Conservation (phyloP, 805 yeast species). For the Lipomyces sp. region DNA sequence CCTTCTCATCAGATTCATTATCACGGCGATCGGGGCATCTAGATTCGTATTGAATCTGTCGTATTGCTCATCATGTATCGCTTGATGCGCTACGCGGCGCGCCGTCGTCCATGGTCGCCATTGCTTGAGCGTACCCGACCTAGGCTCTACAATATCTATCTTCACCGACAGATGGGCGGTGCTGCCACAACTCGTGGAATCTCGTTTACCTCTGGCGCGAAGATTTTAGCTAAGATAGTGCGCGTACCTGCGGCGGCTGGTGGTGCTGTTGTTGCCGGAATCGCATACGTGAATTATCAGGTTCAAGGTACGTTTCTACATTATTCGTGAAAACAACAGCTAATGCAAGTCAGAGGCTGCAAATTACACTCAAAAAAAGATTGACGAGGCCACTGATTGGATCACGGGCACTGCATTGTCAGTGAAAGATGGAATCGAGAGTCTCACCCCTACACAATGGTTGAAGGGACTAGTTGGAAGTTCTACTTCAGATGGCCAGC, state of each 20-base stretch:
- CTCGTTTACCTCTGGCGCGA: conserved; percentile 34
- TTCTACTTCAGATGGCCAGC: neutral
- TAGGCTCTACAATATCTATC: neutral
- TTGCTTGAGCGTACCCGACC: conserved; percentile 6
- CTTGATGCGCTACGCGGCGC: conserved; percentile 10
- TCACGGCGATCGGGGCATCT: neutral
- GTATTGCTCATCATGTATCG: conserved; percentile 11
- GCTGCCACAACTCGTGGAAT: conserved; percentile 13
- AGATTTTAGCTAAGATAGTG: conserved; percentile 40
- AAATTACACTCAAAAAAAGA: conserved; percentile 66
- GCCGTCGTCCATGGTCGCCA: conserved; percentile 4
- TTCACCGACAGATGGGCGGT: neutral
- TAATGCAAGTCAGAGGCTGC: conserved; percentile 62
- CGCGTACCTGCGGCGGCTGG: conserved; percentile 83
- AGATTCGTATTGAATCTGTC: neutral
- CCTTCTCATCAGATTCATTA: neutral
- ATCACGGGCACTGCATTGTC: conserved; percentile 48
- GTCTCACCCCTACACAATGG: conserved; percentile 39
- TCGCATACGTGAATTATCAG: conserved; percentile 88
- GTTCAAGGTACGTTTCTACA: conserved; percentile 55
- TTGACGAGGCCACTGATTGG: conserved; percentile 64
- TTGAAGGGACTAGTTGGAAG: conserved; percentile 22
- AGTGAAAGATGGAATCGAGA: conserved; percentile 59
- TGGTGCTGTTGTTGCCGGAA: conserved; percentile 92
- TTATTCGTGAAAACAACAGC: neutral